phyloP scores from a whole-genome alignment of 2,329 filamentous ascomycete genomes.

The Aspergillus japonicus region DNA sequence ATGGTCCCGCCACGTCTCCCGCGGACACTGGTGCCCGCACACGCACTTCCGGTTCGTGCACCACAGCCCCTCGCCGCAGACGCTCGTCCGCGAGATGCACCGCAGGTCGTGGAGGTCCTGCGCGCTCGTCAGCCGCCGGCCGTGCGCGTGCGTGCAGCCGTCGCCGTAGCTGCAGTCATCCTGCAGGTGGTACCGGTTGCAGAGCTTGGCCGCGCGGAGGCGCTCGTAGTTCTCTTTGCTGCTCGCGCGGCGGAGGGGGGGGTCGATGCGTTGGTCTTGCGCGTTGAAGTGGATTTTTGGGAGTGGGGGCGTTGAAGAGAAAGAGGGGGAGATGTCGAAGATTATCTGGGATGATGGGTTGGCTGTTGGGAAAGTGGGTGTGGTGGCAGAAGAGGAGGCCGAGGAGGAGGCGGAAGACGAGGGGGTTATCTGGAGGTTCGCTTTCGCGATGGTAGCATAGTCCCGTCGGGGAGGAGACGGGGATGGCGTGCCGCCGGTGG shows the following conservation, averaged over 20 bases:
- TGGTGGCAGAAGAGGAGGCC: background rate
- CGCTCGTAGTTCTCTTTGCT: background rate
- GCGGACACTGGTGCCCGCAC: constrained; percentile 29
- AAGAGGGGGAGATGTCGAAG: background rate
- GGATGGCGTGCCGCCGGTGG: background rate
- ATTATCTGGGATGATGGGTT: background rate
- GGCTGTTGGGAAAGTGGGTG: background rate
- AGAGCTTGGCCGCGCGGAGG: constrained; percentile 24
- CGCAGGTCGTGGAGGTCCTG: constrained; percentile 28
- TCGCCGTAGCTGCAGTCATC: constrained; percentile 20
- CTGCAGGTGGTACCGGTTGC: constrained; percentile 36
- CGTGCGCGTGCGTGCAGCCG: constrained; percentile 31
- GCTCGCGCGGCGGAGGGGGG: background rate
- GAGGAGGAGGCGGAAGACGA: background rate
- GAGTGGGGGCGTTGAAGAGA: background rate
- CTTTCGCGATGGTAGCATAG: constrained; percentile 17
- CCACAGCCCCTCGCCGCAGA: constrained; percentile 26
- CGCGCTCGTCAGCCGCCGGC: constrained; percentile 14
- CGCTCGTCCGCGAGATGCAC: constrained; percentile 30
- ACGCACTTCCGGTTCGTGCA: constrained; percentile 31
- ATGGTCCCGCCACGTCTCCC: constrained; percentile 11
- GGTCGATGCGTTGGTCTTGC: background rate
- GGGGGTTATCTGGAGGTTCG: background rate
- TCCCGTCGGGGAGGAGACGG: constrained; percentile 15
- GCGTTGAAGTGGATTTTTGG: background rate